Evolutionary conservation across 495 filamentous ascomycete genomes (phyloP).

Genomic region (Aspergillus cristatus): DNA sequence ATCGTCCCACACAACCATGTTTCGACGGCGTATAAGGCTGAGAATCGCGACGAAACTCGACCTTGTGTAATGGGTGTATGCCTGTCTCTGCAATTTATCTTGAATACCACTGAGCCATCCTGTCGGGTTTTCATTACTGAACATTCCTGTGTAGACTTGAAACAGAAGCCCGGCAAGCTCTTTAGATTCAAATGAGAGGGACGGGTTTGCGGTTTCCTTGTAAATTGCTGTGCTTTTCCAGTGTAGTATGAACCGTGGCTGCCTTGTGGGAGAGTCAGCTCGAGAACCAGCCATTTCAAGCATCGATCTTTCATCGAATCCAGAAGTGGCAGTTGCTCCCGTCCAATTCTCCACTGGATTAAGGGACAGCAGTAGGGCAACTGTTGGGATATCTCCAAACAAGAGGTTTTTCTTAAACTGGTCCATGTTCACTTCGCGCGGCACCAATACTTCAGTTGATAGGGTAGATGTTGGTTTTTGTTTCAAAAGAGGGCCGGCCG

Average conservation of each 20-base stretch:
- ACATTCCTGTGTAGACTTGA: slow-evolving; percentile 34
- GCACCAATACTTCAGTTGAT: slow-evolving; percentile 33
- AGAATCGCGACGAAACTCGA: too few relatives aligned
- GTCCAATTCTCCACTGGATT: slow-evolving; percentile 42
- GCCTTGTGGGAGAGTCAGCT: too few relatives aligned
- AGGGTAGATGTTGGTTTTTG: slow-evolving; percentile 24
- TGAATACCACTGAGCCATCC: not conserved
- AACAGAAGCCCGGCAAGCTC: slow-evolving; percentile 27
- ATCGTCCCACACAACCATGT: too few relatives aligned
- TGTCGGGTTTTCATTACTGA: slow-evolving; percentile 21
- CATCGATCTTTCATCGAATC: slow-evolving; percentile 13
- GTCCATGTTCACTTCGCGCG: not conserved
- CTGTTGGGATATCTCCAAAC: slow-evolving; percentile 32
- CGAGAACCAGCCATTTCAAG: too few relatives aligned
- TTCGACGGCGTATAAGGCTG: too few relatives aligned
- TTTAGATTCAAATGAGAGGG: not conserved
- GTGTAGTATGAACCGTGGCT: too few relatives aligned
- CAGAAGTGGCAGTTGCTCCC: slow-evolving; percentile 26
- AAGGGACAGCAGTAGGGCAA: slow-evolving; percentile 40
- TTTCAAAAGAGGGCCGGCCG: slow-evolving; percentile 36
- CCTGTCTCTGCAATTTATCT: too few relatives aligned
- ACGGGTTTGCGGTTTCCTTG: too few relatives aligned
- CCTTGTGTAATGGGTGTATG: too few relatives aligned
- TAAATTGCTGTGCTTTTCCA: too few relatives aligned
- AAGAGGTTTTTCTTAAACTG: slow-evolving; percentile 16